Base-by-base conservation (phyloP, 2,329 filamentous ascomycete species). In the Zasmidium angulare region DNA sequence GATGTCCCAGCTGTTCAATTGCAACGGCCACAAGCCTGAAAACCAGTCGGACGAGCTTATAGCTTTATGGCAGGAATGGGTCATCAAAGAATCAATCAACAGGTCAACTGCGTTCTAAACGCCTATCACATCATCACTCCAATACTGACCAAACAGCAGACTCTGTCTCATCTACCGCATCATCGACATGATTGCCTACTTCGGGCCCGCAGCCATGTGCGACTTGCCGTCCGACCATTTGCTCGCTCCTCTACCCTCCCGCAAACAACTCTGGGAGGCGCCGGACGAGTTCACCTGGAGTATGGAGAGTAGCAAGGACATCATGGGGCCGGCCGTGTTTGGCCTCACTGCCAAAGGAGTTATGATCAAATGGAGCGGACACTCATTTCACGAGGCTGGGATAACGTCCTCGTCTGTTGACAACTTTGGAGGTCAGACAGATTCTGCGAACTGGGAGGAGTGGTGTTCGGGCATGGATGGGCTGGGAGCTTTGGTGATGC, bases 381-480 rank as follows among this genome's bases (percentile, higher is more conserved):
- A 24, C 14, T 40, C 43, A 10, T 49, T 22, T 17, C 23, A 31
- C 3, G 36, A 58, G 23, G n/a, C 46, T 14, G 40, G 22, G 17
- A 46, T 26, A n/a, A 11, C 46, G 21, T n/a, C 7, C 3, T 2
- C 31, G 3, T n/a, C n/a, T n/a, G 19, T n/a, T 11, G 12, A 3
- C n/a, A n/a, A n/a, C n/a, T n/a, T n/a, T 3, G 22, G 9, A 19
- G 51, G 11, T 12, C 11, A 46, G 11, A 46, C 43, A 12, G 22
- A 31, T 19, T 63, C 22, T 51, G 71, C 60, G 22, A 71, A 67
- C 61, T 80, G 77, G 78, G 73, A 77, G 57, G 76, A 79, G 58
- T 80, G 78, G 78, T 79, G 76, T 56, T 69, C 73, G 3, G 77
- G 76, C 2, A 79, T 79, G 74, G 78, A 80, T 73, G 72, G 72